These are phyloP conservation scores for Whalleya microplaca DNA, from an alignment of 2,329 filamentous ascomycete species.

Conservation along the genomic window DNA sequence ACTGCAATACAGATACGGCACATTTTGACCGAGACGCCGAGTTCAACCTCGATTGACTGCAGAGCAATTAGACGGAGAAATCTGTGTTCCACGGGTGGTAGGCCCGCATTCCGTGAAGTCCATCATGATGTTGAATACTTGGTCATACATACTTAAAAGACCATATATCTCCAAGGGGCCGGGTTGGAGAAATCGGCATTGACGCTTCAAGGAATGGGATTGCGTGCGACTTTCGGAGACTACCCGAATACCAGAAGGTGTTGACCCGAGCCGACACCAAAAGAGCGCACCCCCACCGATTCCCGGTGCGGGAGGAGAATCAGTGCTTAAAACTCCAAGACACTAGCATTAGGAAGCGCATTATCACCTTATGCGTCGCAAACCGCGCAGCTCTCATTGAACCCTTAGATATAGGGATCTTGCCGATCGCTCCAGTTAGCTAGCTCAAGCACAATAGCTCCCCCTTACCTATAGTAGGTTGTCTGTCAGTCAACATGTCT, in stretches of 20 bases:
- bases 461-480: no score
- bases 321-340: no score
- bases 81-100: constrained; percentile 17
- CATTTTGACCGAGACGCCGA: constrained; percentile 13
- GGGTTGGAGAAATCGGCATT: not conserved
- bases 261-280: not conserved
- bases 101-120: constrained; percentile 22
- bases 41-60: constrained; percentile 6
- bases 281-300: not conserved
- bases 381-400: no score
- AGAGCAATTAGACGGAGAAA: constrained; percentile 13
- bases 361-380: no score
- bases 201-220: no score
- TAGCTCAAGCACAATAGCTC: no score
- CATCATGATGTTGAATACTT: constrained; percentile 2
- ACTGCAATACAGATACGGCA: constrained; percentile 8
- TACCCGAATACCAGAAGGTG: not conserved
- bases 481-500: constrained; percentile 36
- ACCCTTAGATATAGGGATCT: no score
- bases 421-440: no score
- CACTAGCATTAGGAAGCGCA: no score
- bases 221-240: no score
- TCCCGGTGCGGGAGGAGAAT: no score
- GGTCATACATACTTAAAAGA: not conserved
- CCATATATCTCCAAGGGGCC: not conserved